Percentiles rank a stretch among this genome's conserved stretches.
These are phyloP conservation scores for Boletellus ananiceps DNA, from an alignment of 768 basidiomycete genomes.

Conservation along the genomic window DNA sequence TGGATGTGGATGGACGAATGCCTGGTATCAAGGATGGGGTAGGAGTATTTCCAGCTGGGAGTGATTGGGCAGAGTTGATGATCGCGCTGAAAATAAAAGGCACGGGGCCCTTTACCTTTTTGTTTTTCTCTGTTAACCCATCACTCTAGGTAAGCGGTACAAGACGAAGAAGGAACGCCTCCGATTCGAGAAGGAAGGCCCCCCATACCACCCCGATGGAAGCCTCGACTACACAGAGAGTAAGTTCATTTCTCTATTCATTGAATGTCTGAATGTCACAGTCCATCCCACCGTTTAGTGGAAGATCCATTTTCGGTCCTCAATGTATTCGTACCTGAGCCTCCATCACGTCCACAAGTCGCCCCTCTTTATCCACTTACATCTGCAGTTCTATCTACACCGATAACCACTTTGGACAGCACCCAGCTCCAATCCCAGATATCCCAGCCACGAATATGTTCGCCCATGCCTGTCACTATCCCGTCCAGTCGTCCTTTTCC, in stretches of 20 bases:
- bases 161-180: constrained; percentile 78
- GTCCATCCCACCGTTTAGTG: constrained; percentile 39
- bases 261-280: background rate
- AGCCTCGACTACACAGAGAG: constrained; percentile 72
- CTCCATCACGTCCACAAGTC: constrained; percentile 49
- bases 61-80: constrained; percentile 71
- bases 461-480: constrained; percentile 28
- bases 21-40: constrained; percentile 77
- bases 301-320: constrained; percentile 75
- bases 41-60: constrained; percentile 64
- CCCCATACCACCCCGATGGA: constrained; percentile 67
- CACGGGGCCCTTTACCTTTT: constrained; percentile 17
- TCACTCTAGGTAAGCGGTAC: constrained; percentile 60
- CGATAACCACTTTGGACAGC: background rate
- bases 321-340: constrained; percentile 57
- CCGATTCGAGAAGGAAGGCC: constrained; percentile 72
- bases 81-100: constrained; percentile 73
- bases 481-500: constrained; percentile 18
- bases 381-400: constrained; percentile 19
- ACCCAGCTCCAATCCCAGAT: background rate
- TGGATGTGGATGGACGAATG: constrained; percentile 66
- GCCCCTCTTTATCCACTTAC: constrained; percentile 51
- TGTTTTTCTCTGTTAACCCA: background rate
- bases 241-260: constrained; percentile 31
- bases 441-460: constrained; percentile 11